A percentile compares a stretch with the other conserved stretches of the same genome.
These are phyloP conservation scores for Apostasia shenzhenica DNA, from an alignment of 106 monocot species.

Conservation along the genomic window DNA sequence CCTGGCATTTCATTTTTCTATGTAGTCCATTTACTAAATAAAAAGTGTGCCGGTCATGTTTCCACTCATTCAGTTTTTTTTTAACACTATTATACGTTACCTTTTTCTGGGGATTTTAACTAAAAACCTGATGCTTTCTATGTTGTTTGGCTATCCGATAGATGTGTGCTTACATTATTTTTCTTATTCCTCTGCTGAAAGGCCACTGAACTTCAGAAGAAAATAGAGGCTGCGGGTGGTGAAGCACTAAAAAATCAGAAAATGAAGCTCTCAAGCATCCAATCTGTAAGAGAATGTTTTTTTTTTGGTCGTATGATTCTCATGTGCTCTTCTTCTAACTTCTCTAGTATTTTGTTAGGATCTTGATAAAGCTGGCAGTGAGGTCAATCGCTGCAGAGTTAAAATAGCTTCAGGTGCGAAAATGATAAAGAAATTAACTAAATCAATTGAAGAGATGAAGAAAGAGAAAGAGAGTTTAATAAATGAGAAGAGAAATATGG, in stretches of 20 bases:
- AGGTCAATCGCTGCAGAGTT: constrained; percentile 81
- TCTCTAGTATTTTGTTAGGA: constrained; percentile 33
- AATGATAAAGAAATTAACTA: constrained; percentile 53
- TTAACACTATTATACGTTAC: neutral
- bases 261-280: constrained; percentile 61
- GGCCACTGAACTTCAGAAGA: constrained; percentile 83
- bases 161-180: neutral
- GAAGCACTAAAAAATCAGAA: constrained; percentile 81
- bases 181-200: constrained; percentile 17
- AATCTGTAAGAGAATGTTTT: constrained; percentile 52
- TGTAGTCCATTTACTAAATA: neutral
- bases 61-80: neutral
- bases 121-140: neutral
- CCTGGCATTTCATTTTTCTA: neutral
- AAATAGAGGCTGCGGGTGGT: constrained; percentile 93
- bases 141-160: neutral
- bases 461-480: constrained; percentile 62
- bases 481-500: constrained; percentile 62
- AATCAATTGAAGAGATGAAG: constrained; percentile 73
- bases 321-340: neutral
- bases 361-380: constrained; percentile 86
- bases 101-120: neutral
- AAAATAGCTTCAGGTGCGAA: constrained; percentile 62
- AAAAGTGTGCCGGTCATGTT: neutral
- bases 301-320: neutral